A percentile compares a stretch with the other conserved stretches of the same genome.
phyloP scores from a whole-genome alignment of 345 rosid genomes.

The Diplotaxis tenuifolia region DNA sequence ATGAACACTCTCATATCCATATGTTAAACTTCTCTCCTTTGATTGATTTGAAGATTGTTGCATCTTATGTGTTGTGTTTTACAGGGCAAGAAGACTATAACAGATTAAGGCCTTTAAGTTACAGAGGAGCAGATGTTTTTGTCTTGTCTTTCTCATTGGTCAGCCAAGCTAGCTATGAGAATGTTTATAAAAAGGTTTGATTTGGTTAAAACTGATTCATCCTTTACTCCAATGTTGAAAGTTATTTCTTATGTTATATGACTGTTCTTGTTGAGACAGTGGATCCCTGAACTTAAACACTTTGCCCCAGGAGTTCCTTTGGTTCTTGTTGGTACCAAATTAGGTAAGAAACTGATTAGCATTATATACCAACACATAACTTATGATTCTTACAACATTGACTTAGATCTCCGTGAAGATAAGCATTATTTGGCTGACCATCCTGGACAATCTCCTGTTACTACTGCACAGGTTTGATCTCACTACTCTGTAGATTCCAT shows the following conservation, averaged over 20 bases:
- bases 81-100: slow-evolving; percentile 97
- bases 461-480: slow-evolving; percentile 74
- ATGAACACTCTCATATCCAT: slow-evolving; percentile 2
- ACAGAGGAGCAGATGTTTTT: slow-evolving; percentile 95
- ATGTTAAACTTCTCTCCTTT: slow-evolving; percentile 3
- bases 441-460: slow-evolving; percentile 88
- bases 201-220: background rate
- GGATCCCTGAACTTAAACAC: slow-evolving; percentile 98
- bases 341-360: slow-evolving; percentile 50
- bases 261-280: slow-evolving; percentile 52
- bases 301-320: slow-evolving; percentile 87
- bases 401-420: slow-evolving; percentile 93
- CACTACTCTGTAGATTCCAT: background rate
- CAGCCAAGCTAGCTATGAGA: slow-evolving; percentile 95
- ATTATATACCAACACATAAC: slow-evolving; percentile 21
- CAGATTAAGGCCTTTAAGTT: slow-evolving; percentile 94
- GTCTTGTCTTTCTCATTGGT: slow-evolving; percentile 95
- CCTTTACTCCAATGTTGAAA: background rate
- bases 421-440: slow-evolving; percentile 93
- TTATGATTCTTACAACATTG: slow-evolving; percentile 26
- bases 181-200: slow-evolving; percentile 82
- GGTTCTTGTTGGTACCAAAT: slow-evolving; percentile 88
- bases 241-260: slow-evolving; percentile 25
- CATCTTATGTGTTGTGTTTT: background rate
- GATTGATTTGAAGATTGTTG: background rate